Conservation (phyloP, 2,329 filamentous ascomycete genomes). For the Annulohypoxylon truncatum region DNA sequence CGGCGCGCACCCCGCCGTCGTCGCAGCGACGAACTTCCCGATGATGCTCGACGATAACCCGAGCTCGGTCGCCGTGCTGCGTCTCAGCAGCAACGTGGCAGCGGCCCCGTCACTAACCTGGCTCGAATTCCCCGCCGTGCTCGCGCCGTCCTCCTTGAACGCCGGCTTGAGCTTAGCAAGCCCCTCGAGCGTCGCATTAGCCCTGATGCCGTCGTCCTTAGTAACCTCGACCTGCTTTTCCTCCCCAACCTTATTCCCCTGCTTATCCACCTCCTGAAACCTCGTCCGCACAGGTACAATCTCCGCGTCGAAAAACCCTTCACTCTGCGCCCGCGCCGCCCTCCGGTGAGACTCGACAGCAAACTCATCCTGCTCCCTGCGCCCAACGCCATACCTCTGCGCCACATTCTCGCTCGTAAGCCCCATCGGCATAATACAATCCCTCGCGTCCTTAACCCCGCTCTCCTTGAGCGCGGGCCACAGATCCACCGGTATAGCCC, state of each 20-base stretch:
- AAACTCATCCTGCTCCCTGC: slow-evolving; percentile 85
- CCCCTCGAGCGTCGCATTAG: slow-evolving; percentile 73
- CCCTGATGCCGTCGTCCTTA: slow-evolving; percentile 85
- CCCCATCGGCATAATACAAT: slow-evolving; percentile 96
- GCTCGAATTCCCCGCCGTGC: slow-evolving; percentile 86
- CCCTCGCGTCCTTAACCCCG: slow-evolving; percentile 74
- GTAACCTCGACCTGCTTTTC: slow-evolving; percentile 73
- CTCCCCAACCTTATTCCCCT: slow-evolving; percentile 65
- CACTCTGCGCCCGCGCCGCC: slow-evolving; percentile 75
- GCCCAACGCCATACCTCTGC: slow-evolving; percentile 75
- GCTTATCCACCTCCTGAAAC: slow-evolving; percentile 73
- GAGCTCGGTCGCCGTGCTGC: slow-evolving; percentile 80
- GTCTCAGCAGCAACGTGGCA: slow-evolving; percentile 83
- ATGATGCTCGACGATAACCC: slow-evolving; percentile 77
- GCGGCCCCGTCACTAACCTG: slow-evolving; percentile 92
- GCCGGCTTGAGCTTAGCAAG: slow-evolving; percentile 86
- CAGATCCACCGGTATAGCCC: slow-evolving; percentile 84
- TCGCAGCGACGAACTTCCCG: slow-evolving; percentile 83
- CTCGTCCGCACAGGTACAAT: slow-evolving; percentile 83
- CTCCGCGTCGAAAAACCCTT: slow-evolving; percentile 79
- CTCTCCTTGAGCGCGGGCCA: slow-evolving; percentile 80
- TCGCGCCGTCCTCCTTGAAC: slow-evolving; percentile 78
- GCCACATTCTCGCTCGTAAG: slow-evolving; percentile 92
- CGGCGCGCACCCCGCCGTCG: slow-evolving; percentile 81
- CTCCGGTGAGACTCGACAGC: slow-evolving; percentile 79